These are phyloP conservation scores for Tolypocladium tropicale DNA, from an alignment of 2,329 filamentous ascomycete species.

Conservation along the genomic window DNA sequence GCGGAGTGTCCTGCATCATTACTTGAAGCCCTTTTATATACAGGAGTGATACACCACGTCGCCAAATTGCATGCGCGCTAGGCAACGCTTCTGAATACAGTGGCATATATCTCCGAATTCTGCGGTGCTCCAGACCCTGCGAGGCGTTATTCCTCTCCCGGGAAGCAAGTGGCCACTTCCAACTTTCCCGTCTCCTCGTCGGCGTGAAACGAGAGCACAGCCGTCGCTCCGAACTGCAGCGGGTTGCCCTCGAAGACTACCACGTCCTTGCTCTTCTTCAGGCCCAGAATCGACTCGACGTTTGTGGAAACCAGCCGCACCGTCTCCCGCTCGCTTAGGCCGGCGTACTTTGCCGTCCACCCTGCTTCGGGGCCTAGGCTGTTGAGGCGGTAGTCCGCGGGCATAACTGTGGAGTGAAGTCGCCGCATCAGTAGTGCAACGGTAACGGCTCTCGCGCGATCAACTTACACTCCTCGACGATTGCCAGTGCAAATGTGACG, in stretches of 20 bases:
- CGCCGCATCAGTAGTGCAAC: neutral
- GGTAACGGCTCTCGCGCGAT: neutral
- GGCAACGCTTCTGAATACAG: too few relatives aligned
- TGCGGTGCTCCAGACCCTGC: too few relatives aligned
- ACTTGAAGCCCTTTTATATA: too few relatives aligned
- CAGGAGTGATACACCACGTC: neutral
- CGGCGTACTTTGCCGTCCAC: neutral
- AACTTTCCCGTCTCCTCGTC: constrained; percentile 15
- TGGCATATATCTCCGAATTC: too few relatives aligned
- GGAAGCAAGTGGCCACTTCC: constrained; percentile 17
- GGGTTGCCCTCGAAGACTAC: constrained; percentile 33
- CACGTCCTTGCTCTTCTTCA: constrained; percentile 24
- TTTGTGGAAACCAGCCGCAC: constrained; percentile 28
- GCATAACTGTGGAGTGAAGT: neutral
- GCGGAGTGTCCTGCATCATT: too few relatives aligned
- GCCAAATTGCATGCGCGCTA: neutral
- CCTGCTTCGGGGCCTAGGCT: neutral
- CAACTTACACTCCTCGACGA: neutral
- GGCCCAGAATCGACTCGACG: constrained; percentile 28
- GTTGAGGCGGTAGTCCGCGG: neutral
- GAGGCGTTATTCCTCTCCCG: neutral
- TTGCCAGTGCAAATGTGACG: constrained; percentile 21
- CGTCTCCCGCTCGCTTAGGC: constrained; percentile 5
- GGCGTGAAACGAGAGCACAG: constrained; percentile 24
- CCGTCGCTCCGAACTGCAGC: constrained; percentile 26